Evolutionary conservation across 805 yeast species (phyloP).

Genomic region (Candida arabinofermentans): DNA sequence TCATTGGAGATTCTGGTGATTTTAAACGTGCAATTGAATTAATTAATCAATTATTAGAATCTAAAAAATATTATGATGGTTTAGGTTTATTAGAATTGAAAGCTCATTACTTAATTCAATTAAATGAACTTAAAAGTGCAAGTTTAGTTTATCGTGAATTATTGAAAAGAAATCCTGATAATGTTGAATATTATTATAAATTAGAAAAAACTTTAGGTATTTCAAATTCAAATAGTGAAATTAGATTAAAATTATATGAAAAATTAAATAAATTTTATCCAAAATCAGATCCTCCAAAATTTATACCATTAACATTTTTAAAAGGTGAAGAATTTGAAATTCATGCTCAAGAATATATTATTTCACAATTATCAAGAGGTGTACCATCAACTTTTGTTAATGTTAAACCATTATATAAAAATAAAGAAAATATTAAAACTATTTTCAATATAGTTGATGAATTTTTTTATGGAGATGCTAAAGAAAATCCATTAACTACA

Average conservation of each 20-base stretch:
- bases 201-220: constrained; percentile 66
- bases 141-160: constrained; percentile 62
- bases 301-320: constrained; percentile 72
- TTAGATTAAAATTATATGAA: constrained; percentile 57
- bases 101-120: constrained; percentile 58
- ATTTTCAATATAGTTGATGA: constrained; percentile 53
- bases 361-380: constrained; percentile 64
- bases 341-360: constrained; percentile 51
- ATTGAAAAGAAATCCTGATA: constrained; percentile 83
- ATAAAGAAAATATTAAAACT: constrained; percentile 32
- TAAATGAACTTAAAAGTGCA: constrained; percentile 61
- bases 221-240: constrained; percentile 38
- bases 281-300: constrained; percentile 72
- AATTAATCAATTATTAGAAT: constrained; percentile 49
- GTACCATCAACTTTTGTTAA: constrained; percentile 89
- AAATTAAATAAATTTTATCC: constrained; percentile 72
- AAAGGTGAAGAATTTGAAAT: constrained; percentile 43
- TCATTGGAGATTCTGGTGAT: constrained; percentile 62
- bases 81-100: constrained; percentile 59
- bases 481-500: constrained; percentile 38
- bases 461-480: constrained; percentile 33
- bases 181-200: constrained; percentile 56
- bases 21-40: constrained; percentile 59
- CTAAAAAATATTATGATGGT: constrained; percentile 50
- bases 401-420: constrained; percentile 73